phyloP scores from a whole-genome alignment of 2,329 filamentous ascomycete genomes.

The Colletotrichum australisinense region DNA sequence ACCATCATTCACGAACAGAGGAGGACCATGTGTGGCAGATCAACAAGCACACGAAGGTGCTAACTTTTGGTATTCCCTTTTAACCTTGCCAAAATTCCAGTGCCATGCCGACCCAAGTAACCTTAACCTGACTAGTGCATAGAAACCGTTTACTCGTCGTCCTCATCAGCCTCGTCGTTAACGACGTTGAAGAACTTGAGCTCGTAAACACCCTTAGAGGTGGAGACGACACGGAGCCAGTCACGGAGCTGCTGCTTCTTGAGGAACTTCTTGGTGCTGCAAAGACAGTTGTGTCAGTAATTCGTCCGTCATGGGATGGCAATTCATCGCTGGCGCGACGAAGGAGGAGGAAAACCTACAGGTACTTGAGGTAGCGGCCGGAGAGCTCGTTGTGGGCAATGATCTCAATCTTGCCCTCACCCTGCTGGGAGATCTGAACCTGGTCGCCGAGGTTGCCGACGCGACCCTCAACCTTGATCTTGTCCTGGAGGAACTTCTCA shows the following conservation, averaged over 20 bases:
- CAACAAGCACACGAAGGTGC: constrained; percentile 37
- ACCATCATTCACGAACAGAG: background rate
- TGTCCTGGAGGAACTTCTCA: constrained; percentile 99
- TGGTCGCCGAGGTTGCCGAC: constrained; percentile 97
- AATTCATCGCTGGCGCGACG: background rate
- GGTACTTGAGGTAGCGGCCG: constrained; percentile 99
- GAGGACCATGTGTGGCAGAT: constrained; percentile 27
- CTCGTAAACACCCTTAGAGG: constrained; percentile 98
- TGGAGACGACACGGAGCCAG: constrained; percentile 99
- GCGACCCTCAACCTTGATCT: constrained; percentile 99
- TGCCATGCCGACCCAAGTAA: constrained; percentile 36
- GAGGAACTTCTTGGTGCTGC: constrained; percentile 99
- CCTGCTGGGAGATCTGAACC: constrained; percentile 89
- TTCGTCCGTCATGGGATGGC: background rate
- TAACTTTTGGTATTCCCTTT: constrained; percentile 35
- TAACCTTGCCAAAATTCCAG: constrained; percentile 33
- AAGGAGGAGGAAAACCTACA: constrained; percentile 70
- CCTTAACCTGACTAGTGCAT: constrained; percentile 30
- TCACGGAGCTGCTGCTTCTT: constrained; percentile 99
- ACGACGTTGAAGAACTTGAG: constrained; percentile 99
- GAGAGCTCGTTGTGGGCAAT: constrained; percentile 98
- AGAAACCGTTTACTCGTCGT: constrained; percentile 83
- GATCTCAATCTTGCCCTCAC: constrained; percentile 98
- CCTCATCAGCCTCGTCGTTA: constrained; percentile 96
- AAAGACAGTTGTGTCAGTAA: constrained; percentile 12